Conservation (phyloP, 2,329 filamentous ascomycete genomes). For the Pseudogymnoascus verrucosus region DNA sequence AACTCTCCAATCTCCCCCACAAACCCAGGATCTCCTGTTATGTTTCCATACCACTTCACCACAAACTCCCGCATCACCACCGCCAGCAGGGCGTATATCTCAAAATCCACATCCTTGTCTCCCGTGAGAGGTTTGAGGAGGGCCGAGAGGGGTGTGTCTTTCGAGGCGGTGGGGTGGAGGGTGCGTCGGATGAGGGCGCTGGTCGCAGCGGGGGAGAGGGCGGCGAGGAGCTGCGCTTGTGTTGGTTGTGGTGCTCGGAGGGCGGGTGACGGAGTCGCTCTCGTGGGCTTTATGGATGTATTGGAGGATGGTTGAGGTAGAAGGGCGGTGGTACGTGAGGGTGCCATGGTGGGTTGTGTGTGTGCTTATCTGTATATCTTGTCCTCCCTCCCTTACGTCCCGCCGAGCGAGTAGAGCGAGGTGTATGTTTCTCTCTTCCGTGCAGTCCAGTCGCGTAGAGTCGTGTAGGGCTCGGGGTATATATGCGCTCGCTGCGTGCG, state of each 20-base stretch:
- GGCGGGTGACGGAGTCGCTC: background rate
- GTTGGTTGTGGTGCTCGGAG: background rate
- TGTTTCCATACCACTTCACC: slow-evolving; percentile 84
- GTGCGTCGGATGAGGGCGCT: slow-evolving; percentile 71
- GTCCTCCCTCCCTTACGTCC: background rate
- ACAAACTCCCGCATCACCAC: slow-evolving; percentile 87
- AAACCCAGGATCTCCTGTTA: slow-evolving; percentile 84
- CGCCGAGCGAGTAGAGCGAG: background rate
- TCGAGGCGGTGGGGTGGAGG: slow-evolving; percentile 39
- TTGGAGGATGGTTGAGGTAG: background rate
- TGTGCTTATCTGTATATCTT: background rate
- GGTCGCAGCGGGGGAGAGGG: slow-evolving; percentile 71
- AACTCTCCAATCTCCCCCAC: slow-evolving; percentile 74
- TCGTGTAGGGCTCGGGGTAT: background rate
- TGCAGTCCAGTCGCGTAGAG: background rate
- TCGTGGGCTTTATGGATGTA: background rate
- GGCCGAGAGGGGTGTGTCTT: slow-evolving; percentile 58
- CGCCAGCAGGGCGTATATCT: slow-evolving; percentile 87
- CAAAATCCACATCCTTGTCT: slow-evolving; percentile 85
- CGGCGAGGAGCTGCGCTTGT: slow-evolving; percentile 30
- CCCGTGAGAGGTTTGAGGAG: slow-evolving; percentile 86
- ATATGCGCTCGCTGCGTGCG: background rate
- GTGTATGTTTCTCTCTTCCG: background rate
- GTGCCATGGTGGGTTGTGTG: background rate
- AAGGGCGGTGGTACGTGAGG: background rate